Conservation (phyloP, 345 rosid species). For the Dipteronia dyeriana region DNA sequence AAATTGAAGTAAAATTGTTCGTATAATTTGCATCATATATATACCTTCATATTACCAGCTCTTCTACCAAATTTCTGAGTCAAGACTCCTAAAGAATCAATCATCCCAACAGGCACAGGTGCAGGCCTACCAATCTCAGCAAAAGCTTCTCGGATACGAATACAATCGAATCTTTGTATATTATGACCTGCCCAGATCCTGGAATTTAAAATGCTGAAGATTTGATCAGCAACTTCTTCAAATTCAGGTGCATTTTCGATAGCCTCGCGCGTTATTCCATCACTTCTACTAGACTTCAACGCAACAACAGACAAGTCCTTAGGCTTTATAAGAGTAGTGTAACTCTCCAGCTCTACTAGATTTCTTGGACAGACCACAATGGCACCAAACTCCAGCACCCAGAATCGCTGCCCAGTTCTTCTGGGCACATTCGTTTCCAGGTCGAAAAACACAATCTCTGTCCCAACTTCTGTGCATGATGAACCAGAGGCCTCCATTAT, state of each 20-base stretch:
- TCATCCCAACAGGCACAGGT: constrained; percentile 65
- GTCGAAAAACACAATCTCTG: constrained; percentile 78
- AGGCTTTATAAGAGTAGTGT: constrained; percentile 72
- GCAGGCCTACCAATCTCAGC: constrained; percentile 58
- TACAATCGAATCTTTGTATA: constrained; percentile 79
- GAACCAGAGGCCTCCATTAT: constrained; percentile 32
- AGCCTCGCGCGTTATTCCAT: constrained; percentile 74
- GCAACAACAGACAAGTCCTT: constrained; percentile 57
- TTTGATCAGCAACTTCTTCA: constrained; percentile 67
- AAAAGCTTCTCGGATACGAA: constrained; percentile 81
- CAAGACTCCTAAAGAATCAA: constrained; percentile 83
- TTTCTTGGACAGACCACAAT: constrained; percentile 70
- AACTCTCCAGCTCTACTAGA: constrained; percentile 68
- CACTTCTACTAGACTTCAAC: constrained; percentile 50
- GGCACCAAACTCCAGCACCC: constrained; percentile 85
- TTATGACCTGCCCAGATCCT: constrained; percentile 96
- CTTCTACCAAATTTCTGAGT: constrained; percentile 70
- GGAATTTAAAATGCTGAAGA: constrained; percentile 61
- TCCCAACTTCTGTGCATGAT: constrained; percentile 1
- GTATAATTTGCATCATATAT: neutral
- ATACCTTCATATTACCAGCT: constrained; percentile 97
- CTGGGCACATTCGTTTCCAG: constrained; percentile 83
- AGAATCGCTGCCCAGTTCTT: constrained; percentile 54
- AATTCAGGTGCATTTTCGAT: constrained; percentile 66
- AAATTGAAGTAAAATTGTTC: neutral